phyloP scores from a whole-genome alignment of 768 basidiomycete genomes.

The Sarcomyxa edulis region DNA sequence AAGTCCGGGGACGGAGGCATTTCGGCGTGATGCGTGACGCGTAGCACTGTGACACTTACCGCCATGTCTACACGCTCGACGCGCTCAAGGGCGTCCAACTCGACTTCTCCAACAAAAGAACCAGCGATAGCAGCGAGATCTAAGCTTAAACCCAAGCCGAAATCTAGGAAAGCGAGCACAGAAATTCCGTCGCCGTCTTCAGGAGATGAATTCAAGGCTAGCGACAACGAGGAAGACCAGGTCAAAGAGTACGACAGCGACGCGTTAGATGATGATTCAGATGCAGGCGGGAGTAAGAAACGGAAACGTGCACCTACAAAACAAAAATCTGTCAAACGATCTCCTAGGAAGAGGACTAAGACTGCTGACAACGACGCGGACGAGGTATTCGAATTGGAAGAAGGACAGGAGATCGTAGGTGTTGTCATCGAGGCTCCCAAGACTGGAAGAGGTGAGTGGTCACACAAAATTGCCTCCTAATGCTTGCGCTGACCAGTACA shows the following conservation, averaged over 20 bases:
- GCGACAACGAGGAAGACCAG: background rate
- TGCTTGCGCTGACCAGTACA: background rate
- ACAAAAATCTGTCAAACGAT: constrained; percentile 13
- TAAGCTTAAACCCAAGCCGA: too few relatives aligned
- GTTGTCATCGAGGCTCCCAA: constrained; percentile 76
- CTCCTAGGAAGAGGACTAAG: constrained; percentile 22
- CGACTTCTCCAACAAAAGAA: too few relatives aligned
- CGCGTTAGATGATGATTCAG: constrained; percentile 34
- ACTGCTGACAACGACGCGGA: constrained; percentile 31
- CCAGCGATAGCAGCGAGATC: too few relatives aligned
- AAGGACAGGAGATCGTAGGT: constrained; percentile 71
- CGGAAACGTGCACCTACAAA: constrained; percentile 17
- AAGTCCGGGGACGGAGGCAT: too few relatives aligned
- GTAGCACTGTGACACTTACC: too few relatives aligned
- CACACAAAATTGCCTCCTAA: background rate
- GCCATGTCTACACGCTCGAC: too few relatives aligned
- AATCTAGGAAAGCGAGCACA: too few relatives aligned
- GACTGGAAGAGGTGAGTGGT: constrained; percentile 64
- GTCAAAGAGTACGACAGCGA: constrained; percentile 17
- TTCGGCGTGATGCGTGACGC: too few relatives aligned
- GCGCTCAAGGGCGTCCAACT: too few relatives aligned
- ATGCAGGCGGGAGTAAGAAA: constrained; percentile 23
- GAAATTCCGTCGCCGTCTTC: too few relatives aligned
- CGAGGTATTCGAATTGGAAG: constrained; percentile 43
- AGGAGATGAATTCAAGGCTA: too few relatives aligned